Conservation (phyloP, 140 eudicot genomes). For the Senecio squalidus region DNA sequence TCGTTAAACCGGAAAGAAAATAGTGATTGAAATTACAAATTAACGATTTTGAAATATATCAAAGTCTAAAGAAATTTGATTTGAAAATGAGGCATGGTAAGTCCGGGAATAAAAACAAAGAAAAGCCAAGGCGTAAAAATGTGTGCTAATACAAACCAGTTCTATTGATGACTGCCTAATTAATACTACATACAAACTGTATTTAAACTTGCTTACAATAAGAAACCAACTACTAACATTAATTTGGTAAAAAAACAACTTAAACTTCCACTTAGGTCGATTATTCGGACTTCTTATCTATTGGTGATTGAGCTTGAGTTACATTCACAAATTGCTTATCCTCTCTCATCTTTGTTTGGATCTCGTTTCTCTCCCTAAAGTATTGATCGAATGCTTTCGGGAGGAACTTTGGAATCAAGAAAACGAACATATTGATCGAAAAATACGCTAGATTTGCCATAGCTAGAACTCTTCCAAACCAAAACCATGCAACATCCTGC, state of each 20-base stretch:
- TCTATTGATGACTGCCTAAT: too few relatives aligned
- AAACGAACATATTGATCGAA: constrained; percentile 54
- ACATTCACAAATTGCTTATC: constrained; percentile 29
- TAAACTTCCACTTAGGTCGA: neutral
- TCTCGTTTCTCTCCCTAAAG: constrained; percentile 56
- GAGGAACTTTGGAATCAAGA: constrained; percentile 68
- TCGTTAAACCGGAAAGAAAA: too few relatives aligned
- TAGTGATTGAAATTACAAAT: too few relatives aligned
- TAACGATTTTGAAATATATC: too few relatives aligned
- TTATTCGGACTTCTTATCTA: constrained; percentile 15
- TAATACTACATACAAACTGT: too few relatives aligned
- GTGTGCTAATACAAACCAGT: too few relatives aligned
- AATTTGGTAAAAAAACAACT: neutral
- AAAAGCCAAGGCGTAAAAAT: too few relatives aligned
- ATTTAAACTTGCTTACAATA: too few relatives aligned
- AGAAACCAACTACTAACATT: too few relatives aligned
- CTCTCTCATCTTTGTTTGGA: constrained; percentile 41
- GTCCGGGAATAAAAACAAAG: too few relatives aligned
- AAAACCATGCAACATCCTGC: constrained; percentile 74
- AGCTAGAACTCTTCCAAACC: constrained; percentile 77
- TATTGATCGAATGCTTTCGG: constrained; percentile 84
- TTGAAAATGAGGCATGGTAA: too few relatives aligned
- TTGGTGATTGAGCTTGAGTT: constrained; percentile 8
- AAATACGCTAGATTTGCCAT: constrained; percentile 53
- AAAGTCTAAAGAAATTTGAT: too few relatives aligned